phyloP scores from a whole-genome alignment of 345 rosid species.

The Hibiscus tridactylites region DNA sequence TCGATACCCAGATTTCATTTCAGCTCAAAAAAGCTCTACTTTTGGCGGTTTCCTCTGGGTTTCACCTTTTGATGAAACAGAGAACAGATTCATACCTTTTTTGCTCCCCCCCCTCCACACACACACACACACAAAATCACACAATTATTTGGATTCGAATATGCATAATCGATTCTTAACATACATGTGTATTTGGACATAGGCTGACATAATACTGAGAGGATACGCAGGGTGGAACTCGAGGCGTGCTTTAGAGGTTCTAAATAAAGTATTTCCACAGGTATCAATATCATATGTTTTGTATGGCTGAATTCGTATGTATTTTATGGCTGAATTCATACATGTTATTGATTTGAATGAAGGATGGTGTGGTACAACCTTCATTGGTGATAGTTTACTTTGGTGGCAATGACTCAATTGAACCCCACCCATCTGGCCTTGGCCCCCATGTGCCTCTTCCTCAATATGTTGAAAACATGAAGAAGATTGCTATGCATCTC shows the following conservation, averaged over 20 bases:
- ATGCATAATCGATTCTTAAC: too few species aligned
- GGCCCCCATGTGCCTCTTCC: constrained; percentile 87
- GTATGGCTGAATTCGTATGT: background rate
- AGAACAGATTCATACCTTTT: too few species aligned
- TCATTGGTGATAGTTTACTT: constrained; percentile 84
- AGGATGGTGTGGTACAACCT: constrained; percentile 71
- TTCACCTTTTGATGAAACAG: background rate
- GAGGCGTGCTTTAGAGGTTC: constrained; percentile 57
- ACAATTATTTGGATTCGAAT: too few species aligned
- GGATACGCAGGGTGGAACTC: constrained; percentile 94
- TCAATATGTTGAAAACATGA: constrained; percentile 69
- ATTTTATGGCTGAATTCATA: background rate
- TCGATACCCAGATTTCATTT: background rate
- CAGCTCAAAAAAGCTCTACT: background rate
- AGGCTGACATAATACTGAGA: constrained; percentile 78
- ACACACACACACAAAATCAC: too few species aligned
- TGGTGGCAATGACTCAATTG: constrained; percentile 86
- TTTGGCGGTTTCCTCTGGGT: background rate
- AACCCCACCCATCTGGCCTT: constrained; percentile 49
- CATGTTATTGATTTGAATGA: background rate
- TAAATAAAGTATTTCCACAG: constrained; percentile 74
- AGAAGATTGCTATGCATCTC: constrained; percentile 60
- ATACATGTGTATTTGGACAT: background rate
- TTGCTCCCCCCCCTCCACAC: too few species aligned
- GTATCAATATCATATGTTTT: constrained; percentile 33